Conservation (phyloP, 768 basidiomycete species). For the Auricularia cornea region DNA sequence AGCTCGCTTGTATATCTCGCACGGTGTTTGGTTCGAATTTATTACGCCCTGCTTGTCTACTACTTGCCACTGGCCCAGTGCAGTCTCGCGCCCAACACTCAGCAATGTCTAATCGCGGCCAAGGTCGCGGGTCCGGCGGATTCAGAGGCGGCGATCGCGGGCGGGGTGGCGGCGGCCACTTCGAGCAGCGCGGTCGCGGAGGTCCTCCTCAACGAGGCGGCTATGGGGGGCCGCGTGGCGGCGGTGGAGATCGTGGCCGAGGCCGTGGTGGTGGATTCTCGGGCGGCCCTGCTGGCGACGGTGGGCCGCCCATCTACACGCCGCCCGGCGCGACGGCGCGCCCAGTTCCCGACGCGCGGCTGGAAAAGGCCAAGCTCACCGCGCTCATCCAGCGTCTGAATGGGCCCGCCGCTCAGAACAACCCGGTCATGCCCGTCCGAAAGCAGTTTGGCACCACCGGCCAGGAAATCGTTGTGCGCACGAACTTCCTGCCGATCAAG, state of each 20-base stretch:
- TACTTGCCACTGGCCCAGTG: too few relatives aligned
- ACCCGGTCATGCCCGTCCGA: slow-evolving; percentile 37
- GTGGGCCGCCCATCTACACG: slow-evolving; percentile 29
- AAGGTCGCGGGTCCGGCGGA: slow-evolving; percentile 18
- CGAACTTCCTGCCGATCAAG: slow-evolving; percentile 55
- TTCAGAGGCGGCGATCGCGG: slow-evolving; percentile 19
- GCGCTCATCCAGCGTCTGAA: slow-evolving; percentile 34
- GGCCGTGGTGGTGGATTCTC: neutral
- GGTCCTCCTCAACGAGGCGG: neutral
- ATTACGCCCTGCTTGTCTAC: too few relatives aligned
- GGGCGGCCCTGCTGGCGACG: slow-evolving; percentile 24
- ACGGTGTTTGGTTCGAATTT: too few relatives aligned
- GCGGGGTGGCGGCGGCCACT: slow-evolving; percentile 18
- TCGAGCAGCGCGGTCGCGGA: slow-evolving; percentile 12
- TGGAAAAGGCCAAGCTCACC: slow-evolving; percentile 32
- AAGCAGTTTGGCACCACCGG: slow-evolving; percentile 52
- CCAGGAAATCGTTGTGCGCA: slow-evolving; percentile 38
- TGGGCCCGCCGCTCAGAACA: slow-evolving; percentile 25
- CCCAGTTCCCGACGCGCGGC: slow-evolving; percentile 49
- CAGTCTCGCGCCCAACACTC: too few relatives aligned
- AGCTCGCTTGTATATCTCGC: too few relatives aligned
- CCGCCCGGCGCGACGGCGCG: slow-evolving; percentile 19
- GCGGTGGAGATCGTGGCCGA: neutral
- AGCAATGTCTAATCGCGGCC: slow-evolving; percentile 7
- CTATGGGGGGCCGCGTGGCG: neutral